phyloP scores from a whole-genome alignment of 1,139 yeast species.

The Scheffersomyces quercinus region DNA sequence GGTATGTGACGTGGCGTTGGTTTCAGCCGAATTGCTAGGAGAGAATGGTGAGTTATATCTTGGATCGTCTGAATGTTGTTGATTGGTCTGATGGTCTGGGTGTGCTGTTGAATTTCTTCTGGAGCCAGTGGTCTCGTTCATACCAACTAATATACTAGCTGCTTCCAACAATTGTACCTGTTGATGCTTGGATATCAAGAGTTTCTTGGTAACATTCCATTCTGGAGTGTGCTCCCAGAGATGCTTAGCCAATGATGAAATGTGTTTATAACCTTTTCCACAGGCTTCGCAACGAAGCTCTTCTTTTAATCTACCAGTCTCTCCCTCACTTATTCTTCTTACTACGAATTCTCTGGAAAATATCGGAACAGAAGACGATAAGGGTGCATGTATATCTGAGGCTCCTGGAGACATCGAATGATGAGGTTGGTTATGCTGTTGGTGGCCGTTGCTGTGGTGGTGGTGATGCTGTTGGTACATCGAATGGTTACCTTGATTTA shows the following conservation, averaged over 20 bases:
- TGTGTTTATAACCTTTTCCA: constrained; percentile 87
- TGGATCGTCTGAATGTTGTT: constrained; percentile 7
- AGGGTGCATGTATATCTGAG: constrained; percentile 2
- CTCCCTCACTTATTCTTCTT: constrained; percentile 82
- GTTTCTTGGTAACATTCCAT: constrained; percentile 82
- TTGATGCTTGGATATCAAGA: constrained; percentile 84
- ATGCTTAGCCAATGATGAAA: constrained; percentile 76
- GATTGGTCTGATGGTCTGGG: not conserved
- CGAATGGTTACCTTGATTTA: not conserved
- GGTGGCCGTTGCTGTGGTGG: constrained; percentile 12
- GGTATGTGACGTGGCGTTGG: constrained; percentile 8
- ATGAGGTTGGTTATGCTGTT: constrained; percentile 7
- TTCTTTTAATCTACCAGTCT: constrained; percentile 78
- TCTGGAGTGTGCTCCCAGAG: constrained; percentile 85
- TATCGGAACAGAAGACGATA: constrained; percentile 46
- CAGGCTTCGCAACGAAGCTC: constrained; percentile 86
- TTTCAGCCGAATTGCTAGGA: constrained; percentile 11
- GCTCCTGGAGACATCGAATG: constrained; percentile 5
- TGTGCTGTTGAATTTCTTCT: constrained; percentile 14
- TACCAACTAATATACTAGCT: constrained; percentile 79
- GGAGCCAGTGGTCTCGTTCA: constrained; percentile 52
- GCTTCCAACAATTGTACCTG: constrained; percentile 88
- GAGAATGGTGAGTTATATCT: constrained; percentile 12
- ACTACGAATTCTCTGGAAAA: constrained; percentile 76
- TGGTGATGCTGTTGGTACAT: constrained; percentile 5